These are phyloP conservation scores for Cadophora sp. DNA, from an alignment of 2,329 filamentous ascomycete species.

Conservation along the genomic window DNA sequence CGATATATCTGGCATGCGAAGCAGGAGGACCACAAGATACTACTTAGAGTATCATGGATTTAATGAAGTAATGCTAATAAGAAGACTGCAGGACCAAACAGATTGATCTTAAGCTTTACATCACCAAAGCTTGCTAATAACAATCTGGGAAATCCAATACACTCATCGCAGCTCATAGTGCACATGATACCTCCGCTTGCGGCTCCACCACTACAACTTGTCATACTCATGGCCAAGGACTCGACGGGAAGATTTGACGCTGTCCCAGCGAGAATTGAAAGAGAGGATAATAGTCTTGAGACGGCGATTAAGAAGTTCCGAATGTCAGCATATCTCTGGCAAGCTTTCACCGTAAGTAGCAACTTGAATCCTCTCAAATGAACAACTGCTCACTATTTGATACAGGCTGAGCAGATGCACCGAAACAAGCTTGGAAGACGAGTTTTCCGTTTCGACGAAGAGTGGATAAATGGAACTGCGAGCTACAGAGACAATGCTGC, in stretches of 20 bases:
- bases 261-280: constrained; percentile 74
- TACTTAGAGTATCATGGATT: neutral
- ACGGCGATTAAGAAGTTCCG: constrained; percentile 87
- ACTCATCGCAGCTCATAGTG: constrained; percentile 80
- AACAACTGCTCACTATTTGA: neutral
- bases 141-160: constrained; percentile 70
- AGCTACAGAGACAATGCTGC: constrained; percentile 75
- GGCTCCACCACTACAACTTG: constrained; percentile 85
- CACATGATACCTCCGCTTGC: constrained; percentile 85
- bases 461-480: constrained; percentile 86
- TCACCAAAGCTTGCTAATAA: constrained; percentile 80
- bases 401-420: constrained; percentile 85
- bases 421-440: constrained; percentile 86
- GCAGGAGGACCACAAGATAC: neutral
- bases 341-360: constrained; percentile 74
- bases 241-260: constrained; percentile 87
- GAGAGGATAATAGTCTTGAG: constrained; percentile 82
- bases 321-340: constrained; percentile 96
- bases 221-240: constrained; percentile 86
- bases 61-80: neutral
- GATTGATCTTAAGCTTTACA: constrained; percentile 84
- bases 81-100: constrained; percentile 64
- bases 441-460: constrained; percentile 90
- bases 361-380: neutral
- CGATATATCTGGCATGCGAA: neutral